Evolutionary conservation across 148 eudicot species (phyloP), one percentile per base, ranked within the genome.

Genomic region (Dysphania ambrosioides): DNA sequence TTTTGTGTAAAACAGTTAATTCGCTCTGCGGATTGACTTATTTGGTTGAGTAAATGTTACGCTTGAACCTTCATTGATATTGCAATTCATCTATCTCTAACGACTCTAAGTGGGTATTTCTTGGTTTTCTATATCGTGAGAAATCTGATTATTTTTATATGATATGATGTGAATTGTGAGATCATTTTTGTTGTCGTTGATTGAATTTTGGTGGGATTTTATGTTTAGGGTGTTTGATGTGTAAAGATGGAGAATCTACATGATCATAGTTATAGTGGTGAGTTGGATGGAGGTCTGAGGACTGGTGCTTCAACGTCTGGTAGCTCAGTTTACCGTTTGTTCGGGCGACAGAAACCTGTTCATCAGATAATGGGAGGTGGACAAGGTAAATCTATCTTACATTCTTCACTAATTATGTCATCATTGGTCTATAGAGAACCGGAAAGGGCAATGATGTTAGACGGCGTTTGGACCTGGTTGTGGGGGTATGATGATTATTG

Each of bases 321-420:
- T 60, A 72, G 65, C 55, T 83, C 92, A 23, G 75, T 79, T 36
- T 86, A 83, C 59, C 83, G 83, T 55, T 80, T 87, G 55, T 76
- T 84, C 42, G 89, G 86, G 59, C 83, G 83, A 12, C 84, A 83
- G 62, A 76, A 79, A 18, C 57, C 89, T 1, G 67, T 89, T 76
- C 90, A 87, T 77, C 92, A 86, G 78, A 81, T 88, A 60, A 88
- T 92, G 85, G 97, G 97, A 40, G 90, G 94, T 83, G 92, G 94
- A 18, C 82, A 75, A 79, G 96, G 92, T 88, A 84, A 44, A 29
- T 32, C 2, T 9, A 5, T 55, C 27, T 38, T 18, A 32, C 15
- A 18, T 18, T 6, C 38, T 18, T 68, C n/a, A 42, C 49, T 23
- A 10, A 12, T 27, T 71, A 26, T 42, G 16, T 63, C 18, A 27